Evolutionary conservation across 805 yeast genomes (phyloP), one percentile per base, ranked within the genome.

Genomic region (Teunomyces lycoperdinae): DNA sequence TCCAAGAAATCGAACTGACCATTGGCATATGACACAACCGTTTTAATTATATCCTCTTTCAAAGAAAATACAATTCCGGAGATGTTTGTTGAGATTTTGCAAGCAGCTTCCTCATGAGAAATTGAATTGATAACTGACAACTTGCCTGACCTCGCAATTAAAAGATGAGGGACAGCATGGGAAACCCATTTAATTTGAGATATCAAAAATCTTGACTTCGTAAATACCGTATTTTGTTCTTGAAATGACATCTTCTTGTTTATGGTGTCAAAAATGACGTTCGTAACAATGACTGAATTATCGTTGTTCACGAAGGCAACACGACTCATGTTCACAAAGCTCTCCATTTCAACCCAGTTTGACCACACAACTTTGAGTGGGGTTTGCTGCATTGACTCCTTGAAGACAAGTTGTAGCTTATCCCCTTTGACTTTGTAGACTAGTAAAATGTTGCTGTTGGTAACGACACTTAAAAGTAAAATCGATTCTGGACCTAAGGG

Each of bases 311-410:
- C 49, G 28, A 49, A 43, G 24, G 48, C 52, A 16, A 60, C 42
- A 8, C 42, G 27, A 24, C 48, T 33, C 6, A 36, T 29, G 27
- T 41, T 29, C n/a, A 27, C 13, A 28, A 30, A 34, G 10, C 27
- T 14, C 6, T 11, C 40, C 3, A 26, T 17, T 7, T 31, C 34
- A 9, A 45, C 5, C 38, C 39, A 36, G 7, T 42, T 29, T 1
- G 59, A 54, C 65, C 62, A 62, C 4, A 36, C 6, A 42, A 55
- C 52, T 44, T 50, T 52, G 10, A 61, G 53, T 7, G 47, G 42
- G 20, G 35, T 32, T n/a, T 9, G 20, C 10, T 9, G n/a, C 11
- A 20, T 13, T 20, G 13, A 30, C 44, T 44, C 27, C 13, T 36
- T 41, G 45, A 31, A 9, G 28, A 38, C 41, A 24, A 38, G 41